These are phyloP conservation scores for Suhomyces bokatorum DNA, from an alignment of 1,139 yeast species.

Conservation along the genomic window DNA sequence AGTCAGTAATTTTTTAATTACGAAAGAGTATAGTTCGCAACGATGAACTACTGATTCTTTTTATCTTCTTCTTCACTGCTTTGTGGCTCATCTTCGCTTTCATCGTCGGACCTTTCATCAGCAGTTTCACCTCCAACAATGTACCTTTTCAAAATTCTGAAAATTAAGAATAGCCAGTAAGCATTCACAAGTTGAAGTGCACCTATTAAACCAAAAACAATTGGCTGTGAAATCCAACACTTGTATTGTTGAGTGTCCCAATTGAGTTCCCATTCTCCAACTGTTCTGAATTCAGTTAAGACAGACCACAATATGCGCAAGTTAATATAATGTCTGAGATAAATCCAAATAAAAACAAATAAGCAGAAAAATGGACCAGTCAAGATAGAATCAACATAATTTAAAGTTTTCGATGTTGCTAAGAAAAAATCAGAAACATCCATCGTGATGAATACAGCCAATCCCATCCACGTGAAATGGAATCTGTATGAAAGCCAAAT, in stretches of 20 bases:
- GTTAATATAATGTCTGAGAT: constrained; percentile 85
- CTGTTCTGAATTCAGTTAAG: constrained; percentile 79
- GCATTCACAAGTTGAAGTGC: constrained; percentile 83
- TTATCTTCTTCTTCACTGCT: constrained; percentile 28
- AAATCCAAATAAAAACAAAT: constrained; percentile 77
- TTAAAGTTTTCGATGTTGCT: constrained; percentile 78
- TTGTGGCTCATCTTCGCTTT: constrained; percentile 52
- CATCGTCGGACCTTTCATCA: constrained; percentile 93
- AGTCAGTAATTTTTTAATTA: not conserved
- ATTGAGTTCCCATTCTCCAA: constrained; percentile 78
- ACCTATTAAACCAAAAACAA: constrained; percentile 72
- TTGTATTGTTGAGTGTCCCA: constrained; percentile 95
- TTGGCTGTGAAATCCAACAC: constrained; percentile 92
- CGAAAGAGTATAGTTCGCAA: not conserved
- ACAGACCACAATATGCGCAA: constrained; percentile 82
- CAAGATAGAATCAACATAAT: constrained; percentile 70
- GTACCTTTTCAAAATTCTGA: constrained; percentile 72
- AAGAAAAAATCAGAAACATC: constrained; percentile 91
- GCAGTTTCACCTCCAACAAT: constrained; percentile 57
- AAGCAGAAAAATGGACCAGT: constrained; percentile 66
- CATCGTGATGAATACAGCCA: constrained; percentile 91
- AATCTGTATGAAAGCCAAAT: constrained; percentile 90
- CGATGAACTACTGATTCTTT: constrained; percentile 19
- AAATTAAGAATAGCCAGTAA: constrained; percentile 83
- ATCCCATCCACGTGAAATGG: constrained; percentile 95